Conservation (phyloP, 129 eudicot genomes). For the Ambrosia trifida region DNA sequence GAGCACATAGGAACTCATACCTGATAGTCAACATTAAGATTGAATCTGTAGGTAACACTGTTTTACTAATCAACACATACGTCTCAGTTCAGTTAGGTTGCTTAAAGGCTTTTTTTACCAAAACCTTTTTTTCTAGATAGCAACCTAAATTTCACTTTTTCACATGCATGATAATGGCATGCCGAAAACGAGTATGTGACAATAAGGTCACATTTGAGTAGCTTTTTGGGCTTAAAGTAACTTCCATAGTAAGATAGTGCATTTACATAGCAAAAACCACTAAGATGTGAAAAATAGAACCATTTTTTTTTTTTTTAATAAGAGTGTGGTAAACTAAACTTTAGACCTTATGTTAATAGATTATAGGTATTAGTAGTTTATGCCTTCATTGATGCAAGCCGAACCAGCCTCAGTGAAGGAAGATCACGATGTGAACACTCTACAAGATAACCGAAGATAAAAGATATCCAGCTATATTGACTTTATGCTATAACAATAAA, state of each 20-base stretch:
- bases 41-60: too few relatives aligned
- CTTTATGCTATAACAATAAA: not conserved
- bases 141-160: too few relatives aligned
- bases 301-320: not conserved
- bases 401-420: constrained; percentile 77
- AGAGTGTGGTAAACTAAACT: not conserved
- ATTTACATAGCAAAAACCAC: not conserved
- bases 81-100: too few relatives aligned
- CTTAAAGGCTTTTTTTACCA: too few relatives aligned
- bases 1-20: too few relatives aligned
- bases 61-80: too few relatives aligned
- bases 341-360: not conserved
- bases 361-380: not conserved
- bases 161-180: too few relatives aligned
- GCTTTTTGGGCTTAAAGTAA: not conserved
- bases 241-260: not conserved
- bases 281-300: not conserved
- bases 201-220: not conserved
- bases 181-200: not conserved
- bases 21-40: too few relatives aligned
- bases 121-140: too few relatives aligned
- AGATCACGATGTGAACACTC: constrained; percentile 98
- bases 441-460: constrained; percentile 32
- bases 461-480: constrained; percentile 8
- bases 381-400: constrained; percentile 79